phyloP scores from a whole-genome alignment of 1,139 yeast genomes.

The Hansenula anomala region DNA sequence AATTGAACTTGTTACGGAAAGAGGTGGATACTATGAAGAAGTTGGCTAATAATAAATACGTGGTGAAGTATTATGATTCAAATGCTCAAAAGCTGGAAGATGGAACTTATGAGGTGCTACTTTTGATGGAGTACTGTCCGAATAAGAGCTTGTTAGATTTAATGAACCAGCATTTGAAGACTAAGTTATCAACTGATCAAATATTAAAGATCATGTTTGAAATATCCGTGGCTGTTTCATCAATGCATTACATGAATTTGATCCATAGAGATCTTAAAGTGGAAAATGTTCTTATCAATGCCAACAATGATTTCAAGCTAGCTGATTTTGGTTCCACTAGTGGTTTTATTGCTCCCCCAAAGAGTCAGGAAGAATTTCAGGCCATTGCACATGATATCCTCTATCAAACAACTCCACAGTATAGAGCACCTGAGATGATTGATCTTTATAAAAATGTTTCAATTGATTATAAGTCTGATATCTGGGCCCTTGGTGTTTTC shows the following conservation, averaged over 20 bases:
- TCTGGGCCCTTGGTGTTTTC: constrained; percentile 83
- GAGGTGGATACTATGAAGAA: constrained; percentile 78
- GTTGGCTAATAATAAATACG: constrained; percentile 47
- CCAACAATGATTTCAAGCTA: constrained; percentile 51
- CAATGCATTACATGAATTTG: constrained; percentile 62
- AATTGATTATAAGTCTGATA: constrained; percentile 72
- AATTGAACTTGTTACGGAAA: constrained; percentile 58
- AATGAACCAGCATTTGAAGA: constrained; percentile 66
- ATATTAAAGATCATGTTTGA: constrained; percentile 65
- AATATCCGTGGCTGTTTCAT: constrained; percentile 60
- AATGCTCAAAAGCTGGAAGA: constrained; percentile 57
- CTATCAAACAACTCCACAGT: constrained; percentile 79
- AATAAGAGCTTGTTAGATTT: constrained; percentile 66
- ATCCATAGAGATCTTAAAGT: constrained; percentile 77
- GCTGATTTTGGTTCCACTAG: constrained; percentile 80
- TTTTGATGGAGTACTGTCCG: constrained; percentile 76
- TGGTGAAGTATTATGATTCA: constrained; percentile 70
- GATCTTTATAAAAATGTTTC: constrained; percentile 64
- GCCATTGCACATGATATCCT: constrained; percentile 60
- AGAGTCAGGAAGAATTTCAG: constrained; percentile 56
- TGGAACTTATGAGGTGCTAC: constrained; percentile 63
- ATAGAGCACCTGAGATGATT: constrained; percentile 79
- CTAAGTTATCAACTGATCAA: constrained; percentile 58
- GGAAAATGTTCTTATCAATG: constrained; percentile 67
- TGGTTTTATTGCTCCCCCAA: constrained; percentile 58